These are phyloP conservation scores for Thalassiosira mediterranea DNA, from an alignment of 352 stramenopile genomes.

Conservation along the genomic window DNA sequence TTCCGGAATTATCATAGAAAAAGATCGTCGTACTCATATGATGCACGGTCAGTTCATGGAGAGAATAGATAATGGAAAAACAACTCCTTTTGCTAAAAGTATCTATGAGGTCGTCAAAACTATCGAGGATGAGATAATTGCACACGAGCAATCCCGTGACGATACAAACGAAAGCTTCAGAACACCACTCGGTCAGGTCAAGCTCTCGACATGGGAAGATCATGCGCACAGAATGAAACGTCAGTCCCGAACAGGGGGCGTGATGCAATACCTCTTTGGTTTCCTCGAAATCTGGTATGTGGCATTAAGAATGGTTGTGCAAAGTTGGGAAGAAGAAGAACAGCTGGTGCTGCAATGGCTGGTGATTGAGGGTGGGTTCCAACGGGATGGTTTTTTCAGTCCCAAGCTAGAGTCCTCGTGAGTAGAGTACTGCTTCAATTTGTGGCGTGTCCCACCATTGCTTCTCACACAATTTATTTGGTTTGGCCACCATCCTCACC, in stretches of 20 bases:
- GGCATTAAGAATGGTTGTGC: conserved; percentile 41
- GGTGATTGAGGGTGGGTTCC: conserved; percentile 21
- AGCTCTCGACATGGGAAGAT: conserved; percentile 37
- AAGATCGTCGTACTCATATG: conserved; percentile 33
- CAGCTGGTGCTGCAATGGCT: conserved; percentile 33
- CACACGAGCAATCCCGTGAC: no score
- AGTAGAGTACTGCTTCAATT: conserved; percentile 5
- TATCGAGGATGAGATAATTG: conserved; percentile 40
- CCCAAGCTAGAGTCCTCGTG: conserved; percentile 23
- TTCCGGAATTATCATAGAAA: conserved; percentile 16
- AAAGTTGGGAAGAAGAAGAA: conserved; percentile 54
- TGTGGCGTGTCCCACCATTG: neutral
- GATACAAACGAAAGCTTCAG: conserved; percentile 13
- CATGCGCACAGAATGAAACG: conserved; percentile 22
- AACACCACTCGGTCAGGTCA: conserved; percentile 35
- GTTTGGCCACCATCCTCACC: neutral
- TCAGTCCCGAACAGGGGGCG: conserved; percentile 1
- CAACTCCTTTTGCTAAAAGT: conserved; percentile 34
- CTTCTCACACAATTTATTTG: conserved; percentile 3
- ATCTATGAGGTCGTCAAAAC: conserved; percentile 33
- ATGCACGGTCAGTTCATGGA: conserved; percentile 50
- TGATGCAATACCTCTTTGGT: conserved; percentile 19
- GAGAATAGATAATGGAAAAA: conserved; percentile 19
- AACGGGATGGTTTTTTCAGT: conserved; percentile 23
- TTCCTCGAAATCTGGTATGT: conserved; percentile 49